These are phyloP conservation scores for Dothiorella sarmentorum DNA, from an alignment of 2,329 filamentous ascomycete genomes.

Conservation along the genomic window DNA sequence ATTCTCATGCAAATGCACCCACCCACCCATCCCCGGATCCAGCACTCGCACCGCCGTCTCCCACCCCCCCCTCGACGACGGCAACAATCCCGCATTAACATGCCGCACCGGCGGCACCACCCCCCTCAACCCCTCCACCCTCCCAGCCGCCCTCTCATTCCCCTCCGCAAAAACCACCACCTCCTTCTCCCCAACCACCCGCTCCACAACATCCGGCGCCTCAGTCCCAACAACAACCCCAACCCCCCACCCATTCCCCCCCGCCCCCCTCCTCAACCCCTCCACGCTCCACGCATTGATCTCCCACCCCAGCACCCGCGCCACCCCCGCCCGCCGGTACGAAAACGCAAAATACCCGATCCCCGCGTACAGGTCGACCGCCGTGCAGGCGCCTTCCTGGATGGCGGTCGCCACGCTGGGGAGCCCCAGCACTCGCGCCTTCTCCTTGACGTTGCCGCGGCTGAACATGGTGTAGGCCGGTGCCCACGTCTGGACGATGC, in stretches of 20 bases:
- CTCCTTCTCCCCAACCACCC: not conserved
- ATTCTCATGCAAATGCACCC: conserved; percentile 62
- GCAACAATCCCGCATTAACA: conserved; percentile 58
- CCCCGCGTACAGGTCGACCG: conserved; percentile 81
- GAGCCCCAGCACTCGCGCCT: conserved; percentile 64
- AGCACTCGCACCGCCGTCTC: conserved; percentile 47
- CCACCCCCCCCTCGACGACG: conserved; percentile 51
- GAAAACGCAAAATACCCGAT: conserved; percentile 93
- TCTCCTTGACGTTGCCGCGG: conserved; percentile 85
- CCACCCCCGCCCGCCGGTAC: conserved; percentile 68
- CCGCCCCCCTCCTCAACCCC: conserved; percentile 41
- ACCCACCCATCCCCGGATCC: conserved; percentile 47
- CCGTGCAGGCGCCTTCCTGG: conserved; percentile 23
- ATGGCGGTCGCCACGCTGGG: conserved; percentile 22
- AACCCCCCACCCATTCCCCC: conserved; percentile 39
- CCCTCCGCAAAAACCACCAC: conserved; percentile 42
- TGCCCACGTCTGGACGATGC: conserved; percentile 80
- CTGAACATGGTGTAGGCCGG: conserved; percentile 93
- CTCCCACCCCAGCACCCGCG: conserved; percentile 78
- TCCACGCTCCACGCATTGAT: conserved; percentile 61
- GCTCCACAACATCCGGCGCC: conserved; percentile 7
- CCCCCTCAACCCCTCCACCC: conserved; percentile 25
- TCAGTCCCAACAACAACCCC: conserved; percentile 6
- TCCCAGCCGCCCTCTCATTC: conserved; percentile 35
- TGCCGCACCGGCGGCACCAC: conserved; percentile 46